Evolutionary conservation across 306 rosid genomes (phyloP).

Genomic region (Fagus crenata): DNA sequence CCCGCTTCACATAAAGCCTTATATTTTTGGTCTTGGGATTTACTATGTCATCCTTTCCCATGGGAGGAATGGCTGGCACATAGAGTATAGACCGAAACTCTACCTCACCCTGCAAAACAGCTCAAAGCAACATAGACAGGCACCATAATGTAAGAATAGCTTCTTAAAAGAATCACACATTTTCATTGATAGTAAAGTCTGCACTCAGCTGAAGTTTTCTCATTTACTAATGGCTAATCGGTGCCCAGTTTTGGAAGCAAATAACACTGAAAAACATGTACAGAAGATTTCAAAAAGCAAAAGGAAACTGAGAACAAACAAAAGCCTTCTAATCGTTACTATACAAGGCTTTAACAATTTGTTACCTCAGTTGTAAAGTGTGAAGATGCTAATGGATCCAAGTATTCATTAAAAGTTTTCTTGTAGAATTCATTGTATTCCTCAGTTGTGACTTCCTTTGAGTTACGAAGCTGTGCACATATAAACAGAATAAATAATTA

Average conservation of each 20-base stretch:
- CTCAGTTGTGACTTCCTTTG: conserved; percentile 82
- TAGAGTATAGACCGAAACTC: conserved; percentile 91
- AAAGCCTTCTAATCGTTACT: background rate
- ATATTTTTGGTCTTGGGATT: conserved; percentile 96
- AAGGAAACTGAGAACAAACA: background rate
- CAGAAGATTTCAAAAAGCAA: background rate
- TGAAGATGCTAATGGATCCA: conserved; percentile 93
- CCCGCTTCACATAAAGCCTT: conserved; percentile 88
- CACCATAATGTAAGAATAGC: conserved; percentile 6
- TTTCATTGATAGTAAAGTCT: background rate
- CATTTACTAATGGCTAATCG: background rate
- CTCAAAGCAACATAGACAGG: conserved; percentile 21
- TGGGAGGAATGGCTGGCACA: conserved; percentile 79
- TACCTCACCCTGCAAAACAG: conserved; percentile 80
- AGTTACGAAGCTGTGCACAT: conserved; percentile 91
- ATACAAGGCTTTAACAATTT: background rate
- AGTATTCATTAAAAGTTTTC: conserved; percentile 78
- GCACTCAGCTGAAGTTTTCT: conserved; percentile 2
- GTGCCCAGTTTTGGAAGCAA: background rate
- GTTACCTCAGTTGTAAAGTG: conserved; percentile 94
- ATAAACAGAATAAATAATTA: conserved; percentile 16
- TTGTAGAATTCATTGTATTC: conserved; percentile 95
- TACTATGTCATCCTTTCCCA: conserved; percentile 77
- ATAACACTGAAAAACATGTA: background rate
- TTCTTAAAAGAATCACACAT: conserved; percentile 9